phyloP scores from a whole-genome alignment of 441 rosid species.

The Corymbia citriodora region DNA sequence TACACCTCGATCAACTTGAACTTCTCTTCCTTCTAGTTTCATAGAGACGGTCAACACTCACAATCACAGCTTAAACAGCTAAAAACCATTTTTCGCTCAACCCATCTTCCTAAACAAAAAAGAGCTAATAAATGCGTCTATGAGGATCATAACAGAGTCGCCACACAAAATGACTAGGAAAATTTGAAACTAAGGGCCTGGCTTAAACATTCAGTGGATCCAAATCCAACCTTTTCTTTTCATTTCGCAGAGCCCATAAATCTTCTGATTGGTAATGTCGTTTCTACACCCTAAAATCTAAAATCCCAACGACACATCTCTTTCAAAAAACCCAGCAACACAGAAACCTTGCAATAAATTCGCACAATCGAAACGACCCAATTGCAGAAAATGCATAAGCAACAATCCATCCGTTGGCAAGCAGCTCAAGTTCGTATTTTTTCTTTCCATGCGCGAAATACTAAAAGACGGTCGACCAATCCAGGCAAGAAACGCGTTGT shows the following conservation, averaged over 20 bases:
- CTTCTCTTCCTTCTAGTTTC: neutral
- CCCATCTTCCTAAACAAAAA: neutral
- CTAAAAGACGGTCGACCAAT: neutral
- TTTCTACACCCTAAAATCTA: neutral
- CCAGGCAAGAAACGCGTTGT: neutral
- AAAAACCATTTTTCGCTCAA: neutral
- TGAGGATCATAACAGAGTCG: neutral
- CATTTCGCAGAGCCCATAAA: neutral
- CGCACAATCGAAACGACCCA: neutral
- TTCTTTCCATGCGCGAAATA: neutral
- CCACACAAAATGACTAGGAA: neutral
- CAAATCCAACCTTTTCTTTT: neutral
- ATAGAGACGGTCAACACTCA: neutral
- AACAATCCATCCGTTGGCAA: neutral
- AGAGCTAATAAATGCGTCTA: neutral
- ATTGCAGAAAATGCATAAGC: neutral
- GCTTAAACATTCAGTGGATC: neutral
- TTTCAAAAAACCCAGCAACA: neutral
- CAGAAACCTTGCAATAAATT: neutral
- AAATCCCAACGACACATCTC: neutral
- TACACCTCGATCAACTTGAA: neutral
- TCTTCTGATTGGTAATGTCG: neutral
- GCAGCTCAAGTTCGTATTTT: neutral
- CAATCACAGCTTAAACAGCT: neutral
- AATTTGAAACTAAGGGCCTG: neutral